A percentile compares a stretch with the other conserved stretches of the same genome.
phyloP scores from a whole-genome alignment of 176 grass and related monocot species.

The Oryza rufipogon region DNA sequence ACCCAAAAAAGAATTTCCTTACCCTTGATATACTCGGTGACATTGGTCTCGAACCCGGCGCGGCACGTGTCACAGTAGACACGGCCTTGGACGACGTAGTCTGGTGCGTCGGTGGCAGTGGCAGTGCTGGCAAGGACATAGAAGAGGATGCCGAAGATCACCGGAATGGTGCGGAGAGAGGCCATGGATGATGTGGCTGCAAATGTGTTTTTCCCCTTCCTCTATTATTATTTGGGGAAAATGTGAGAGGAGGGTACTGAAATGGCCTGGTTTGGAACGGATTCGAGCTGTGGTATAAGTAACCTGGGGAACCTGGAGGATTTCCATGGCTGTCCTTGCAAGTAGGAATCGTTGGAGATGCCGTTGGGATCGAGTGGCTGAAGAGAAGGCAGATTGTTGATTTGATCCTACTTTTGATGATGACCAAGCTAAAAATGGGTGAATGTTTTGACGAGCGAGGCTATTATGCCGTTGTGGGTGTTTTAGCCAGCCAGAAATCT shows the following conservation, averaged over 20 bases:
- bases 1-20: background rate
- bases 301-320: background rate
- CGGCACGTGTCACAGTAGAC: slow-evolving; percentile 94
- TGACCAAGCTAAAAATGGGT: background rate
- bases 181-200: slow-evolving; percentile 56
- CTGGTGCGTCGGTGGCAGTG: slow-evolving; percentile 22
- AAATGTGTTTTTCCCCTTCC: slow-evolving; percentile 31
- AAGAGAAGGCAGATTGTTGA: background rate
- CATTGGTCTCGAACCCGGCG: slow-evolving; percentile 73
- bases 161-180: slow-evolving; percentile 42
- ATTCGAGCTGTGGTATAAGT: slow-evolving; percentile 22
- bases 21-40: slow-evolving; percentile 75
- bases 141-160: slow-evolving; percentile 31
- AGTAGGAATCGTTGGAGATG: background rate
- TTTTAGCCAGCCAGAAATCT: background rate
- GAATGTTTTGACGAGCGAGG: background rate
- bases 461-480: background rate
- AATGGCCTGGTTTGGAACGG: slow-evolving; percentile 21
- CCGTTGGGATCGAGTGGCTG: background rate
- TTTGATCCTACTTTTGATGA: background rate
- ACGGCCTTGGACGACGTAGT: slow-evolving; percentile 64
- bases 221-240: slow-evolving; percentile 32
- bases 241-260: slow-evolving; percentile 36
- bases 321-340: slow-evolving; percentile 27
- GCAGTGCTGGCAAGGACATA: slow-evolving; percentile 34